Base-by-base conservation (phyloP, 2,329 filamentous ascomycete genomes). In the Stagonosporopsis chrysanthemi region DNA sequence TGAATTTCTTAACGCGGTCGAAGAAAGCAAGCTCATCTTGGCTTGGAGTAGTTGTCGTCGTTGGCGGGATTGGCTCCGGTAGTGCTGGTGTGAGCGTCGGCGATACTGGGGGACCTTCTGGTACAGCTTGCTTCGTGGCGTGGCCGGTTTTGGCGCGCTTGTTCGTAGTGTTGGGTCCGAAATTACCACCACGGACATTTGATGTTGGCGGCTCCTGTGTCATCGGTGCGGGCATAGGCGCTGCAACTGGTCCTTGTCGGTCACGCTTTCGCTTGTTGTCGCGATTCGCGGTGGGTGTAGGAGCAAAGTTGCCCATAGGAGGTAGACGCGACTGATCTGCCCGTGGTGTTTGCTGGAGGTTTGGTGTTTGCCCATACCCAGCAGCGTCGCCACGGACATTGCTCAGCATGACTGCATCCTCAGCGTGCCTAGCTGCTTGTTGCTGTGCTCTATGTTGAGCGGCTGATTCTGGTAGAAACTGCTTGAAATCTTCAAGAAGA, bases 401-500 rank as follows among this genome's bases (percentile, higher is more conserved):
- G 69, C 80, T 95, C 79, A 81, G 89, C 82, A 84, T 79, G 9
- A 83, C 85, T 23, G 85, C 84, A 56, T 92, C 88, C 64, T 92
- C 91, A 38, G 86, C 83, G 53, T 89, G 87, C 69, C 86, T 77
- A n/a, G 82, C 84, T 58, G 79, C 83, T 42, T 84, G 85, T 50
- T 85, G 90, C 67, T 83, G 86, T 63, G 75, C 74, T 43, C 74
- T 60, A 50, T 76, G 75, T 43, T 88, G 85, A 17, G 89, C 88
- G 29, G 89, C 88, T 40, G 94, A 96, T 74, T 99, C 95, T 0
- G 95, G 95, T 7, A 99, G 83, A 66, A 99, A 99, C 72, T 99
- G 95, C 76, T 99, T 99, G 75, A 99, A 99, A 72, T 99, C 95
- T 77, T 99, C 95, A 2, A 99, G 82, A 12, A 99, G 86, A 77